These are phyloP conservation scores for Globisporangium emineosum DNA, from an alignment of 352 stramenopile species.

Conservation along the genomic window DNA sequence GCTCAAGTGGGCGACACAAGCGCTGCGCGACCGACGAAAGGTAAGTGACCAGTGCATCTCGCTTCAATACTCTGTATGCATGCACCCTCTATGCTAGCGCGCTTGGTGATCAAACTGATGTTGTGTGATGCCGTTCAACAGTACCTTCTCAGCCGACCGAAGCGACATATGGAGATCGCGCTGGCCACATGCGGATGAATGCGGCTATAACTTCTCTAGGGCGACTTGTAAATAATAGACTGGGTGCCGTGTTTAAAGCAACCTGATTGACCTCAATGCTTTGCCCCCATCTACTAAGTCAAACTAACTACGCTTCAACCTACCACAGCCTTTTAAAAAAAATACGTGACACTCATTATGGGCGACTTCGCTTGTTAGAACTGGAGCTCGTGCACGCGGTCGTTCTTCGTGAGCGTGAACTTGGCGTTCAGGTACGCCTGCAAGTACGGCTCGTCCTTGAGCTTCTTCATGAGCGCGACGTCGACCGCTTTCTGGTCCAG, in stretches of 20 bases:
- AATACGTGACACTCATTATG: background rate
- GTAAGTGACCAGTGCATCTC: slow-evolving; percentile 19
- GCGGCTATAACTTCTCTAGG: background rate
- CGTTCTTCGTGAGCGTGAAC: slow-evolving; percentile 97
- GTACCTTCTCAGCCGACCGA: slow-evolving; percentile 34
- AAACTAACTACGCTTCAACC: background rate
- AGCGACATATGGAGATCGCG: slow-evolving; percentile 15
- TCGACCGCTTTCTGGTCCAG: slow-evolving; percentile 99
- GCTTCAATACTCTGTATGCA: background rate
- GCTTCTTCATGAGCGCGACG: slow-evolving; percentile 83
- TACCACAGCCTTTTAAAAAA: background rate
- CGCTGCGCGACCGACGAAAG: slow-evolving; percentile 44
- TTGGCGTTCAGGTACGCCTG: slow-evolving; percentile 98
- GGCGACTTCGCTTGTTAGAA: slow-evolving; percentile 86
- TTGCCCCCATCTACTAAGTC: background rate
- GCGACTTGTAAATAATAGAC: background rate
- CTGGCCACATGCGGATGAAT: background rate
- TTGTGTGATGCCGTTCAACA: slow-evolving; percentile 2
- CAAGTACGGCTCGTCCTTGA: slow-evolving; percentile 90
- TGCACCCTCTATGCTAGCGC: too few relatives aligned
- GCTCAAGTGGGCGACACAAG: slow-evolving; percentile 48
- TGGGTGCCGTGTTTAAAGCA: background rate
- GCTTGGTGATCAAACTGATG: background rate
- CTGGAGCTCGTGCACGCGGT: slow-evolving; percentile 98
- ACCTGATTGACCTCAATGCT: background rate